Evolutionary conservation across 768 basidiomycete genomes (phyloP).

Genomic region (Rhodotorula paludigena): DNA sequence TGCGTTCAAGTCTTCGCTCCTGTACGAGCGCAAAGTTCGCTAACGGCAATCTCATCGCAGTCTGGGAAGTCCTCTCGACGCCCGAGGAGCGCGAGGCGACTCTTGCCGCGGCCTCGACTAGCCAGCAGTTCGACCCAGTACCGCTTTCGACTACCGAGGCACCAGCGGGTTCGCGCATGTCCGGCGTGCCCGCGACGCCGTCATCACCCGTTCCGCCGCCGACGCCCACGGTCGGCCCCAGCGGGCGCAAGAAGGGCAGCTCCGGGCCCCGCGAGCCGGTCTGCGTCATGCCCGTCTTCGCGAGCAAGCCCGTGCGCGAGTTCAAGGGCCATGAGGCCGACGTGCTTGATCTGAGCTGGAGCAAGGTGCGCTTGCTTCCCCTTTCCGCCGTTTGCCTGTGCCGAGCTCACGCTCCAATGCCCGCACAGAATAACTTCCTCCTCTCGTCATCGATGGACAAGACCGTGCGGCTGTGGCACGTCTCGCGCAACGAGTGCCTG

Average conservation of each 20-base stretch:
- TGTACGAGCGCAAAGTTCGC: too few species aligned
- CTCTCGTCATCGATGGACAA: constrained; percentile 44
- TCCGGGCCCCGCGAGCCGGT: neutral
- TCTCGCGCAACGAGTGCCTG: constrained; percentile 39
- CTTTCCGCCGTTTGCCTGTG: neutral
- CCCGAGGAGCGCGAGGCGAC: constrained; percentile 10
- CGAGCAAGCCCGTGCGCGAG: constrained; percentile 33
- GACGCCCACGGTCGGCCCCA: neutral
- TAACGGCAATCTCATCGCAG: neutral
- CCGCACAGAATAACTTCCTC: constrained; percentile 42
- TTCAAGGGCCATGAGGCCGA: constrained; percentile 42
- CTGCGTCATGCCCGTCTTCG: constrained; percentile 36
- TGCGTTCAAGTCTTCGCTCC: neutral
- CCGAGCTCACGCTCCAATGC: too few species aligned
- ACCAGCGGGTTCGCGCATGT: neutral
- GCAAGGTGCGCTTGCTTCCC: constrained; percentile 34
- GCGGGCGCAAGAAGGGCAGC: neutral
- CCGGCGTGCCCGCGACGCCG: neutral
- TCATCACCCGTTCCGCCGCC: neutral
- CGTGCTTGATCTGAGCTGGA: constrained; percentile 44
- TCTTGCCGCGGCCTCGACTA: neutral
- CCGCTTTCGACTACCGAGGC: too few species aligned
- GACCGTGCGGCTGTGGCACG: constrained; percentile 44
- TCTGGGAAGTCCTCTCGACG: constrained; percentile 41
- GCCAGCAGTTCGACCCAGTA: too few species aligned